These are phyloP conservation scores for Trichoderma sp. DNA, from an alignment of 2,329 filamentous ascomycete species.

Conservation along the genomic window DNA sequence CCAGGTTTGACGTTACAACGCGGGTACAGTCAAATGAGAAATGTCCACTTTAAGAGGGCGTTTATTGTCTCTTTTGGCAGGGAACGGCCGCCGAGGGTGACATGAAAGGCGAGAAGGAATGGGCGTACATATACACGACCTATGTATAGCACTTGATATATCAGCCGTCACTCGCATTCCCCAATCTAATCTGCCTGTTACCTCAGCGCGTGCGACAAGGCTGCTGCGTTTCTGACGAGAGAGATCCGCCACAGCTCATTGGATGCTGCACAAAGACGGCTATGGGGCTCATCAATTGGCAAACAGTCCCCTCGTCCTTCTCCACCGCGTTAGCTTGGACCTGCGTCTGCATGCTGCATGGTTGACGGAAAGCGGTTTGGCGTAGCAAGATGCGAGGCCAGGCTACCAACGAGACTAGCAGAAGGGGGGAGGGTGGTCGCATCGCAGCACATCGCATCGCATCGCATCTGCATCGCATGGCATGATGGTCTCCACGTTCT, in stretches of 20 bases:
- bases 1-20: background rate
- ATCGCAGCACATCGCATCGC: conserved; percentile 10
- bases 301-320: background rate
- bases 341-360: conserved; percentile 24
- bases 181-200: background rate
- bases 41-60: background rate
- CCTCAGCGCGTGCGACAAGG: background rate
- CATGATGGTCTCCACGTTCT: background rate
- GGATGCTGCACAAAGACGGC: background rate
- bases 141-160: background rate
- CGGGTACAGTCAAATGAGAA: background rate
- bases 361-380: conserved; percentile 20
- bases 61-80: background rate
- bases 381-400: background rate
- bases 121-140: background rate
- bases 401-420: background rate
- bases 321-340: conserved; percentile 21
- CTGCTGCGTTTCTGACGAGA: conserved; percentile 2
- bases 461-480: background rate
- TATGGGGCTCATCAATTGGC: background rate
- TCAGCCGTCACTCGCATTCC: background rate
- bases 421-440: background rate
- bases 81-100: background rate
- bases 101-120: background rate
- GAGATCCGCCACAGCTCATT: background rate